These are phyloP conservation scores for Raphanus raphanistrum DNA, from an alignment of 345 rosid genomes.

Conservation along the genomic window DNA sequence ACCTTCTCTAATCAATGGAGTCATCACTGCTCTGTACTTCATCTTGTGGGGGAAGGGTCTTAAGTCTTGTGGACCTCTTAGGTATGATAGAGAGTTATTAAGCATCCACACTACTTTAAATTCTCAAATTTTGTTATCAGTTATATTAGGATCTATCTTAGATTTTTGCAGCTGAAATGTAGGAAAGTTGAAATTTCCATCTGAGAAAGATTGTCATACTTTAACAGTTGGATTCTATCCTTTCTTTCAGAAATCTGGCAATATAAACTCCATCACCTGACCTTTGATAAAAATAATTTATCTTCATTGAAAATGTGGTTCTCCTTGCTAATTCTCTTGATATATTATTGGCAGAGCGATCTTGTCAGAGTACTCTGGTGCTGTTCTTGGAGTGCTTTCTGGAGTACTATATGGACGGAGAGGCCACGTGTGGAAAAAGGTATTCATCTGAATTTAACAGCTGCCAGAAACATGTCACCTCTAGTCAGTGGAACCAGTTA, in stretches of 20 bases:
- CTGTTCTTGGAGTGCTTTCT: constrained; percentile 94
- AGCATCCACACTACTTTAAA: background rate
- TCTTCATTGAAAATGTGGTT: background rate
- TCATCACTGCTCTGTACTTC: constrained; percentile 88
- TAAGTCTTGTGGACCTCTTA: constrained; percentile 87
- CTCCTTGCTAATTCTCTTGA: constrained; percentile 1
- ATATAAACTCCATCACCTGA: background rate
- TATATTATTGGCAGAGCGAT: constrained; percentile 57
- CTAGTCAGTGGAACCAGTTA: background rate
- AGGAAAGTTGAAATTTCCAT: constrained; percentile 1
- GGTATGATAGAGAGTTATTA: constrained; percentile 50
- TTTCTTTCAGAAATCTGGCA: background rate
- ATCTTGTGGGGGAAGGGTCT: constrained; percentile 94
- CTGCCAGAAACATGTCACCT: background rate
- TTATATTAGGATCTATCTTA: background rate
- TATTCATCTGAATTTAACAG: constrained; percentile 31
- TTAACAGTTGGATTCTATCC: background rate
- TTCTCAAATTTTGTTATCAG: background rate
- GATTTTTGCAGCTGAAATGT: background rate
- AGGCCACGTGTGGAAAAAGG: constrained; percentile 88
- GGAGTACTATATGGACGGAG: constrained; percentile 80
- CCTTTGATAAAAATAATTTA: background rate
- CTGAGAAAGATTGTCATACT: background rate
- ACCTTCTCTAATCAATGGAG: constrained; percentile 91
- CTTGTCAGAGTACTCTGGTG: constrained; percentile 96